These are phyloP conservation scores for Globisporangium takayamanum DNA, from an alignment of 352 stramenopile genomes.

Conservation along the genomic window DNA sequence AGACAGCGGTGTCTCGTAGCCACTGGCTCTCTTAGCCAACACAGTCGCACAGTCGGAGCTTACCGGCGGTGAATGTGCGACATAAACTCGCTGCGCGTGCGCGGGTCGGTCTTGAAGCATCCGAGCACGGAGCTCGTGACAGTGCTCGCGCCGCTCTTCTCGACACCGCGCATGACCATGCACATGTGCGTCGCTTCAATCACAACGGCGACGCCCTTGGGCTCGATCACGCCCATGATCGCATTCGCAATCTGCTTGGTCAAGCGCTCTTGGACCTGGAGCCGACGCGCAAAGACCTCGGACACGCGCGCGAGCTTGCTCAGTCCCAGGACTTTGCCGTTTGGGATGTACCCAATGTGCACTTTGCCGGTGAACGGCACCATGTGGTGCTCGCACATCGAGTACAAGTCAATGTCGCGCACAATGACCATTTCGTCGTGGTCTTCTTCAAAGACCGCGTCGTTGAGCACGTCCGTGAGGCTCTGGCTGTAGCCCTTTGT, in stretches of 20 bases:
- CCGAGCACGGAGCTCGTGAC: conserved; percentile 96
- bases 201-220: conserved; percentile 97
- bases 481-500: conserved; percentile 93
- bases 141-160: conserved; percentile 95
- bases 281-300: conserved; percentile 93
- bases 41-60: background rate
- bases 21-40: background rate
- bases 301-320: conserved; percentile 98
- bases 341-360: conserved; percentile 93
- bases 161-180: conserved; percentile 99
- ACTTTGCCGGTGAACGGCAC: conserved; percentile 98
- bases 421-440: conserved; percentile 99
- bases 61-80: conserved; percentile 80
- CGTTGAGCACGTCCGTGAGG: conserved; percentile 90
- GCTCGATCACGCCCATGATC: conserved; percentile 95
- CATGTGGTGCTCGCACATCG: conserved; percentile 99
- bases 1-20: background rate
- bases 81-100: conserved; percentile 86
- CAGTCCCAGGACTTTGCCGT: conserved; percentile 95
- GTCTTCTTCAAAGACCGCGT: conserved; percentile 97
- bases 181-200: conserved; percentile 99
- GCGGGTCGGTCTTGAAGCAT: conserved; percentile 94
- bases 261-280: conserved; percentile 99
- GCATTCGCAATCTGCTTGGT: conserved; percentile 98
- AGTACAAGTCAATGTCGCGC: conserved; percentile 98